Evolutionary conservation across 2,329 filamentous ascomycete genomes (phyloP), one percentile per base, ranked within the genome.

Genomic region (Atkinsonella hypoxylon): DNA sequence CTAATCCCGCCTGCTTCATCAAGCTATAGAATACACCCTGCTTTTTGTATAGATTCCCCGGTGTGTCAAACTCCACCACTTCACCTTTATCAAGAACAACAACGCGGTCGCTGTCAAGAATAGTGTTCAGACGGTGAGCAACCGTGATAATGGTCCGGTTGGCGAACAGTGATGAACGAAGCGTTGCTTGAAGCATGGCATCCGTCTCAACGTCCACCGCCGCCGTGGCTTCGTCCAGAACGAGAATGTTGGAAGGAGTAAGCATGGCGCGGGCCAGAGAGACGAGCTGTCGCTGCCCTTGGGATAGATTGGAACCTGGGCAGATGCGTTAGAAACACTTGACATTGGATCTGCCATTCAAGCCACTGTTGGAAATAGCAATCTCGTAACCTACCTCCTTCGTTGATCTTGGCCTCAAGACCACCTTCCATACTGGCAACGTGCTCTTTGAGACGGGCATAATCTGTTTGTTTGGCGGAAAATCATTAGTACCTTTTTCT

Each of bases 111-210:
- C 77, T 81, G 65, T 85, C 82, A 31, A 98, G 77, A 61, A 98
- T 97, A 11, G 93, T 98, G 71, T 97, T 97, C 72, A 98, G 95
- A 50, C 93, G 84, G 72, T 98, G 93, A 26, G 93, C 93, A 61
- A 98, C 95, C 1, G 93, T 98, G 67, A 98, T 95, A 67, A 98
- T 97, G 38, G 93, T 98, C 49, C 89, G 82, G 68, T 96, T 89
- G 54, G 83, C 78, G 71, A 98, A 98, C 15, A 83, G 66, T 20
- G 79, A 76, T 36, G 77, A 78, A 34, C 81, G 76, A 50, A 84
- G 70, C 26, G 82, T 85, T 45, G 69, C 68, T 69, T 85, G 82
- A 50, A 85, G 70, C 70, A 83, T 71, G 50, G 79, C 79, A 61
- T 85, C 82, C 22, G 82, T 85, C 68, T 85, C 76, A 41, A 85